phyloP scores from a whole-genome alignment of 1,284 basidiomycete species.

The Leccinum subrobustum region DNA sequence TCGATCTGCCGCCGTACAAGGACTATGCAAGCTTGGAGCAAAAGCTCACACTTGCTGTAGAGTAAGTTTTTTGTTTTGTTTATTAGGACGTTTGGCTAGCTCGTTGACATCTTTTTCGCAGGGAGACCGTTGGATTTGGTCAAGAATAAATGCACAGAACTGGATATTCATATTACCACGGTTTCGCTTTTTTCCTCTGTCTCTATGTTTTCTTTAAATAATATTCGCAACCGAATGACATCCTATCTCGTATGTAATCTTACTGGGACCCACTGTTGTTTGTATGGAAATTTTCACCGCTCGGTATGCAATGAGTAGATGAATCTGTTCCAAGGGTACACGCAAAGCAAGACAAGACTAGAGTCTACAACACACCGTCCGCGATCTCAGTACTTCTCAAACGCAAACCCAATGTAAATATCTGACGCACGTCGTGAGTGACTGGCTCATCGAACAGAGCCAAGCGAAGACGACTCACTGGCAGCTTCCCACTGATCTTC shows the following conservation, averaged over 20 bases:
- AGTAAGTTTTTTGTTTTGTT: constrained; percentile 49
- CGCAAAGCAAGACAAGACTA: constrained; percentile 1
- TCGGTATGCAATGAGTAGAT: background rate
- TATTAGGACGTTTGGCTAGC: background rate
- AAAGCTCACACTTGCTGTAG: constrained; percentile 81
- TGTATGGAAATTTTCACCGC: background rate
- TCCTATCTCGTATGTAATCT: constrained; percentile 30
- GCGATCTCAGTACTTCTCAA: constrained; percentile 60
- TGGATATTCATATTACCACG: constrained; percentile 19
- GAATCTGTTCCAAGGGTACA: constrained; percentile 2
- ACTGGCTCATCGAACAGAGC: background rate
- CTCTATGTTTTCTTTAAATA: constrained; percentile 4
- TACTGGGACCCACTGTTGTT: constrained; percentile 24
- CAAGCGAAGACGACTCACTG: constrained; percentile 57
- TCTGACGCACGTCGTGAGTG: constrained; percentile 43
- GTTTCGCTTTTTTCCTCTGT: background rate
- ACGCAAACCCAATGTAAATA: constrained; percentile 82
- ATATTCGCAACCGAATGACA: constrained; percentile 16
- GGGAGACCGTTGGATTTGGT: constrained; percentile 72
- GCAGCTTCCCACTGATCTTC: constrained; percentile 95
- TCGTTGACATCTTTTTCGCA: constrained; percentile 28
- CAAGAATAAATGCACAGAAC: constrained; percentile 46
- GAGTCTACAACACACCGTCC: background rate
- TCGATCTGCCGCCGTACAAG: constrained; percentile 85
- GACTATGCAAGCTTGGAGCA: constrained; percentile 81